Conservation (phyloP, 202 grass and related monocot genomes). For the Schoenoplectus tabernaemontani region DNA sequence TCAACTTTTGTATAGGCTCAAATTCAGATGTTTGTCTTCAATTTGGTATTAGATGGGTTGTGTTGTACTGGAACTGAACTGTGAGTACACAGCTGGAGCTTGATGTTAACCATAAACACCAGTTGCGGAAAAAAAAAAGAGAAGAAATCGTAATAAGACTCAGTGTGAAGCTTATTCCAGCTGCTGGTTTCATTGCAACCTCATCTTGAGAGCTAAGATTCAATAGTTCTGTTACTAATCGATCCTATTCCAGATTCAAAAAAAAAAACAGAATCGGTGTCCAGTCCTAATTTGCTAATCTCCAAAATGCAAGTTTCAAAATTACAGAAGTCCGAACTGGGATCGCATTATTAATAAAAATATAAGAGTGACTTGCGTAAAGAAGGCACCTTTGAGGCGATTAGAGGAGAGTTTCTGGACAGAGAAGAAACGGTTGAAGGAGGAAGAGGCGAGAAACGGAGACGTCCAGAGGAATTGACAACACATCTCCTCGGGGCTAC, state of each 20-base stretch:
- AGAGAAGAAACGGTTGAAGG: slow-evolving; percentile 10
- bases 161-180: background rate
- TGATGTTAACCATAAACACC: background rate
- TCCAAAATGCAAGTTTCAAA: background rate
- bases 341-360: background rate
- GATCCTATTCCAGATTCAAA: background rate
- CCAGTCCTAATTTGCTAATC: background rate
- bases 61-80: background rate
- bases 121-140: background rate
- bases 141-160: background rate
- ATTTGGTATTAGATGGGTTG: background rate
- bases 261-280: background rate
- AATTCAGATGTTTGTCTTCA: background rate
- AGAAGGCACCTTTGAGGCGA: background rate
- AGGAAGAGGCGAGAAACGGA: slow-evolving; percentile 13
- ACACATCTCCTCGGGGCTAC: background rate
- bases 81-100: background rate
- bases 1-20: background rate
- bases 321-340: too few species aligned
- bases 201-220: background rate
- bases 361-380: background rate
- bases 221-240: background rate
- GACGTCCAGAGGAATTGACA: background rate
- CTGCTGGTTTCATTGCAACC: background rate
- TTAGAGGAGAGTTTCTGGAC: background rate